These are phyloP conservation scores for Trametes punicea DNA, from an alignment of 768 basidiomycete species.

Conservation along the genomic window DNA sequence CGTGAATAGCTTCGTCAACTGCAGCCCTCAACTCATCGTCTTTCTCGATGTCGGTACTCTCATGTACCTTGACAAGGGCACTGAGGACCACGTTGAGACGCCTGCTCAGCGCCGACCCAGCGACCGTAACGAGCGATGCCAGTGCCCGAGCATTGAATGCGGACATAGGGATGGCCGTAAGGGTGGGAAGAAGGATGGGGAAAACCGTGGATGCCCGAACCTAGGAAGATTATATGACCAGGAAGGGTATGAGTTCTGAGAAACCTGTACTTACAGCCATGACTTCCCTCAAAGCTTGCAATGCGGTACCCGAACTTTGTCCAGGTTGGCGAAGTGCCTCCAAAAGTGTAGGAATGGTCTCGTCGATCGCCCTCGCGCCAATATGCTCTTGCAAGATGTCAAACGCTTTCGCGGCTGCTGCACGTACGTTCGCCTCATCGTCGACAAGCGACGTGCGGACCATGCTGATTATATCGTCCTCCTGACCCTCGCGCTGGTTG, in stretches of 20 bases:
- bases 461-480: constrained; percentile 83
- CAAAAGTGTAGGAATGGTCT: constrained; percentile 92
- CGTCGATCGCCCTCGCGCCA: constrained; percentile 88
- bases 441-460: constrained; percentile 87
- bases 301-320: constrained; percentile 89
- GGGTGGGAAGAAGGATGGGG: constrained; percentile 93
- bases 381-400: constrained; percentile 91
- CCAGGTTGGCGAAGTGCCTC: constrained; percentile 94
- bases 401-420: constrained; percentile 86
- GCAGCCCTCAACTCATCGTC: constrained; percentile 71
- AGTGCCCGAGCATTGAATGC: constrained; percentile 93
- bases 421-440: constrained; percentile 77
- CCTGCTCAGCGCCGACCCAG: constrained; percentile 84
- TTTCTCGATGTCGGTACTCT: constrained; percentile 48
- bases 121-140: constrained; percentile 88
- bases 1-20: constrained; percentile 69
- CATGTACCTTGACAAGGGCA: constrained; percentile 74
- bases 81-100: constrained; percentile 75
- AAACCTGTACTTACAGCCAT: constrained; percentile 68
- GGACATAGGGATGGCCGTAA: constrained; percentile 88
- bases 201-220: constrained; percentile 94
- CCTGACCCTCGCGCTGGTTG: constrained; percentile 79
- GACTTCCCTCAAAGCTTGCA: constrained; percentile 90
- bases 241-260: background rate
- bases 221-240: constrained; percentile 35